A percentile compares a stretch with the other conserved stretches of the same genome.
phyloP scores from a whole-genome alignment of 805 yeast genomes.

The Lipomyces japonicus region DNA sequence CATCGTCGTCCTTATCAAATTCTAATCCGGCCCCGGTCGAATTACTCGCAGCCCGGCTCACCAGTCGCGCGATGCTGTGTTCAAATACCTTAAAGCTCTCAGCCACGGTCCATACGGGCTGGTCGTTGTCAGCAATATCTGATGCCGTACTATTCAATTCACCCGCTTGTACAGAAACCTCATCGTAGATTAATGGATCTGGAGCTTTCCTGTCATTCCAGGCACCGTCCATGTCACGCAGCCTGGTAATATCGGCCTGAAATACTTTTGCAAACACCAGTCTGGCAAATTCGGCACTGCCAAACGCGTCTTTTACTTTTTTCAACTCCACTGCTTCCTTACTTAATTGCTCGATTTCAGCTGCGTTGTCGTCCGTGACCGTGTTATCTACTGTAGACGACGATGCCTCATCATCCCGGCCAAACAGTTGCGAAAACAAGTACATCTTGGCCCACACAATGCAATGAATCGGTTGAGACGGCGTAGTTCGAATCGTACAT shows the following conservation, averaged over 20 bases:
- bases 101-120: constrained; percentile 53
- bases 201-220: constrained; percentile 78
- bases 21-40: constrained; percentile 40
- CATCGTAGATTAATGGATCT: constrained; percentile 47
- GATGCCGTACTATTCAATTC: constrained; percentile 20
- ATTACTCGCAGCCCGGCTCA: constrained; percentile 42
- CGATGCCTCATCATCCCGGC: constrained; percentile 47
- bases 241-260: constrained; percentile 70
- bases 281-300: constrained; percentile 37
- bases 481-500: constrained; percentile 94
- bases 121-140: constrained; percentile 40
- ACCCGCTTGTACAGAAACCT: constrained; percentile 7
- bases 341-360: constrained; percentile 38
- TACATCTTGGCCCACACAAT: constrained; percentile 97
- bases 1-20: constrained; percentile 94
- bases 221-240: constrained; percentile 63
- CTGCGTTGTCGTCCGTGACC: constrained; percentile 51
- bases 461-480: constrained; percentile 93
- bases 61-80: constrained; percentile 48
- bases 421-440: constrained; percentile 73
- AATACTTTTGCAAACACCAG: constrained; percentile 49
- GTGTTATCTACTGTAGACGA: constrained; percentile 63
- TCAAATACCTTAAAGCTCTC: constrained; percentile 63
- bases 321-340: constrained; percentile 40
- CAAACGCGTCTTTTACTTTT: constrained; percentile 34